A percentile compares a stretch with the other conserved stretches of the same genome.
Conservation (phyloP, 1,284 basidiomycete genomes). For the Mycena sp. region DNA sequence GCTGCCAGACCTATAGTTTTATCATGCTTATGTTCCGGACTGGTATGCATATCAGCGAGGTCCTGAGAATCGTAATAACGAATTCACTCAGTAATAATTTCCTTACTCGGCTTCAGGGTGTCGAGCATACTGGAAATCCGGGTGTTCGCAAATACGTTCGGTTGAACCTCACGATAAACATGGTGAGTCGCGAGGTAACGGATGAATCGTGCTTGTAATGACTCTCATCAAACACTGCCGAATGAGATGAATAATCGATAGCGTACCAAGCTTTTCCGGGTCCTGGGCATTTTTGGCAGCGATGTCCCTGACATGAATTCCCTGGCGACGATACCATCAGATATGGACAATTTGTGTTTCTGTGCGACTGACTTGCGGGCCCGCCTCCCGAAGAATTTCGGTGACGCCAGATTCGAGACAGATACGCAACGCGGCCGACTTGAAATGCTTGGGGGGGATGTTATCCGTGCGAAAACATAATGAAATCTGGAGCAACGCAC, state of each 20-base stretch:
- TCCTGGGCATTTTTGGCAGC: slow-evolving; percentile 41
- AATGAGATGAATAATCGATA: not conserved
- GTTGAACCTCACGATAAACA: slow-evolving; percentile 51
- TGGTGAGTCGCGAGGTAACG: slow-evolving; percentile 52
- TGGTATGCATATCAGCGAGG: slow-evolving; percentile 2
- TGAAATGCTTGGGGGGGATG: slow-evolving; percentile 24
- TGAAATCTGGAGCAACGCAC: slow-evolving; percentile 33
- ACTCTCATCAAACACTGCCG: not conserved
- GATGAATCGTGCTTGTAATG: slow-evolving; percentile 45
- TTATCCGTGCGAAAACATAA: no score
- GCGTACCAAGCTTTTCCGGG: slow-evolving; percentile 44
- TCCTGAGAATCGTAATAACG: no score
- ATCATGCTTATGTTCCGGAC: slow-evolving; percentile 38
- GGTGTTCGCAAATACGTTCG: slow-evolving; percentile 54
- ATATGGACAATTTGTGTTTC: not conserved
- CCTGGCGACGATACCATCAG: slow-evolving; percentile 31
- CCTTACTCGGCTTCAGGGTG: slow-evolving; percentile 44
- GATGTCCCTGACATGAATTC: slow-evolving; percentile 47
- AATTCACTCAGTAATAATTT: slow-evolving; percentile 34
- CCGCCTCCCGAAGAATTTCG: slow-evolving; percentile 51
- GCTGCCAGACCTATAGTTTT: slow-evolving; percentile 37
- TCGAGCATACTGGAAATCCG: slow-evolving; percentile 52
- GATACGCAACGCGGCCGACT: slow-evolving; percentile 38
- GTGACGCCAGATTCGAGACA: slow-evolving; percentile 43
- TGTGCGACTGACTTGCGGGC: slow-evolving; percentile 38